Evolutionary conservation across 2,329 filamentous ascomycete species (phyloP), one percentile per base, ranked within the genome.

Genomic region (Penicillium oxalicum): DNA sequence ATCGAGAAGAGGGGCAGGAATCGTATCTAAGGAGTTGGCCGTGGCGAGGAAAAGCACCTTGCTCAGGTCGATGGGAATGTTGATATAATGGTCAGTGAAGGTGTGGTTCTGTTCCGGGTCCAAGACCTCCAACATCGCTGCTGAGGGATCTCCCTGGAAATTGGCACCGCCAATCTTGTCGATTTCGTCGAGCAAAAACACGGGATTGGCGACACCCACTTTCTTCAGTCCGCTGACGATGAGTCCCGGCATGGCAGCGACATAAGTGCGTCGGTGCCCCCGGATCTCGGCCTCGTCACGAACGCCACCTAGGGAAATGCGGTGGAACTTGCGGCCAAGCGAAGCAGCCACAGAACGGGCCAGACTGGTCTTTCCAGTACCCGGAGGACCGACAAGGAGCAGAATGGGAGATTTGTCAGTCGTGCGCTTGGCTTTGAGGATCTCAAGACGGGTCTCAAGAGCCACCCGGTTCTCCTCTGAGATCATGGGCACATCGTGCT

Each of bases 21-120:
- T 98, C 0, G 91, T 96, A 62, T 97, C 91, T 25, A 97, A 78
- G 8, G 82, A 89, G 71, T 98, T 98, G 40, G 93, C 93, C 0
- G 93, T 98, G 5, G 93, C 93, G 61, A 98, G 95, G 73, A 98
- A 98, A 9, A 98, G 78, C 24, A 98, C 88, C 71, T 95, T 96
- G 73, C 89, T 95, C 18, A 98, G 78, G 65, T 98, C 93, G 57
- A 97, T 88, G 0, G 93, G 91, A 54, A 96, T 90, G 62, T 91
- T 91, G 66, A 98, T 82, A 67, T 97, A 98, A 71, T 98, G 93
- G 65, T 98, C 93, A 28, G 84, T 88, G 71, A 98, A 98, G 8
- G 83, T 86, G 69, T 94, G 81, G 65, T 98, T 98, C 72, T 98
- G 93, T 69, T 98, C 93, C 0, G 93, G 93, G 63, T 98, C 93